phyloP scores from a whole-genome alignment of 2,329 filamentous ascomycete species.

The Biscogniauxia mediterranea region DNA sequence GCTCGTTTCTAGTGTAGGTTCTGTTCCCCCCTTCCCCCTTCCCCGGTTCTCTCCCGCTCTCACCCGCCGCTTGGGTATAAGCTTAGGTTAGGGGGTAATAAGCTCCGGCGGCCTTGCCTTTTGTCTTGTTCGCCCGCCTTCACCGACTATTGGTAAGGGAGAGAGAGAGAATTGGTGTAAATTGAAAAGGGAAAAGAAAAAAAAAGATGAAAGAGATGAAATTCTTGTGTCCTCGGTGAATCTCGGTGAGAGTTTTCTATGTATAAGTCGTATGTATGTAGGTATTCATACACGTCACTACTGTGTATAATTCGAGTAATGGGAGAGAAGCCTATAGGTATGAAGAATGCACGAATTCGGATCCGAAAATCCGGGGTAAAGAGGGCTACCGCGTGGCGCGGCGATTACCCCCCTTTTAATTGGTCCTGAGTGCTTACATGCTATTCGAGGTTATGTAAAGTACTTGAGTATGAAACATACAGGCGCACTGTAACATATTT shows the following conservation, averaged over 20 bases:
- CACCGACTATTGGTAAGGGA: neutral
- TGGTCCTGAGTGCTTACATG: too few species aligned
- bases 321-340: too few species aligned
- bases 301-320: too few species aligned
- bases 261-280: neutral
- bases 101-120: neutral
- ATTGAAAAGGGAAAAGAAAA: neutral
- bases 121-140: neutral
- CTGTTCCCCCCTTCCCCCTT: neutral
- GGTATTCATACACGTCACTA: neutral
- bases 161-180: neutral
- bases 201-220: neutral
- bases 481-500: too few species aligned
- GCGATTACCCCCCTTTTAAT: neutral
- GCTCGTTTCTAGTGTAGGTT: neutral
- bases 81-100: too few species aligned
- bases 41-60: neutral
- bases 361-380: neutral
- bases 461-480: too few species aligned
- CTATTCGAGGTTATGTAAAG: too few species aligned
- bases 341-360: neutral
- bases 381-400: neutral
- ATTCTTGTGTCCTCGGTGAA: neutral
- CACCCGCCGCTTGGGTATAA: neutral
- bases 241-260: neutral